Base-by-base conservation (phyloP, 805 yeast genomes). In the Metschnikowia kofuensis region DNA sequence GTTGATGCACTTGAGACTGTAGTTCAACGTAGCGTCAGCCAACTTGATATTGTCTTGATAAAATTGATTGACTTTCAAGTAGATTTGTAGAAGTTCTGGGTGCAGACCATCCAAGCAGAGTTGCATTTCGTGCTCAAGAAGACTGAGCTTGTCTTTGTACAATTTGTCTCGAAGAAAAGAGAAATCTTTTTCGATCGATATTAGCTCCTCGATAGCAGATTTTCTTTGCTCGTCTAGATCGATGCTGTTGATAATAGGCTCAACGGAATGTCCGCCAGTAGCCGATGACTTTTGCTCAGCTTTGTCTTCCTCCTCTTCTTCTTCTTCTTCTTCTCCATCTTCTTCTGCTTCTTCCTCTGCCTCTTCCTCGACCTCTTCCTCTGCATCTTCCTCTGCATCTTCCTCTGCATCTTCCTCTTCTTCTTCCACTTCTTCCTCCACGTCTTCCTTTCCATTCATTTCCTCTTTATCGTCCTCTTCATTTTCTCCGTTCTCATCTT, bases 41-140 rank as follows among this genome's bases (percentile, higher is more conserved):
- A 68, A 56, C 48, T 61, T 72, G 27, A 90, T 69, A 63, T 84
- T 85, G 50, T 82, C 83, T 55, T 89, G 89, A 55, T 89, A 83
- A 55, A 85, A 83, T 38, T 80, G 79, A 50, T 85, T 87, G 44
- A 94, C 82, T 65, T 83, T 81, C 57, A 77, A 78, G 64, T 86
- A 82, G 46, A 87, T 85, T 42, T 80, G 77, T 35, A 87, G 78
- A 47, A 92, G 76, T 58, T 91, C 97, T 0, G 98, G 98, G 66
- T 94, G 99, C 16, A 89, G 80, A 11, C 97, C 97, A 53, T 84
- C 85, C 32, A 84, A 70, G 68, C 98, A 91, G 77, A 92, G 80
- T 59, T 85, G 85, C 52, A 92, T 71, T 65, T 94, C 99, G 40
- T 86, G 84, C 56, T 89, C 88, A 54, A 87, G 76, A 53, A 87